phyloP scores from a whole-genome alignment of 257 asterid species.

The Solanum etuberosum region DNA sequence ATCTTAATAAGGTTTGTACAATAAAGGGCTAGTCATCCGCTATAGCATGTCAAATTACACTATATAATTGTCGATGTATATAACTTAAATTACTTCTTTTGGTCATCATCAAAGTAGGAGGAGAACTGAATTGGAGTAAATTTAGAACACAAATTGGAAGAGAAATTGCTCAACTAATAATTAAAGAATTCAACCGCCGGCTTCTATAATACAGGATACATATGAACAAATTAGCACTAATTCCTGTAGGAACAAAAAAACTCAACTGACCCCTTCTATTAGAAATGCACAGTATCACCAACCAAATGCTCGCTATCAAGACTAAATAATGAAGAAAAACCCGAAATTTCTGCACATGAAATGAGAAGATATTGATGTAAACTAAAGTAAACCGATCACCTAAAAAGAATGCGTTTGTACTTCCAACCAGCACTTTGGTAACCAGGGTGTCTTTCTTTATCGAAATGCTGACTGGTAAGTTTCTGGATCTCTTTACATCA shows the following conservation, averaged over 20 bases:
- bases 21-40: too few species aligned
- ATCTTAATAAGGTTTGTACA: too few species aligned
- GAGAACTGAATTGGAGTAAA: background rate
- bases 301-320: background rate
- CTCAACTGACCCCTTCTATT: background rate
- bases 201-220: conserved; percentile 31
- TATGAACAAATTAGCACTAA: conserved; percentile 20
- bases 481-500: background rate
- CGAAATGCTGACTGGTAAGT: background rate
- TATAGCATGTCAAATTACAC: background rate
- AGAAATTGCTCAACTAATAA: background rate
- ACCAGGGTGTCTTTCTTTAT: background rate
- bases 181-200: conserved; percentile 3
- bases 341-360: background rate
- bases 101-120: background rate
- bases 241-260: background rate
- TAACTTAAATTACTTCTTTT: background rate
- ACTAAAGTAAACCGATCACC: background rate
- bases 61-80: background rate
- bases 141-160: background rate
- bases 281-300: background rate
- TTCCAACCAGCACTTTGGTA: background rate
- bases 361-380: conserved; percentile 1
- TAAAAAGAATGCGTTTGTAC: background rate
- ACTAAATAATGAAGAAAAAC: background rate